Conservation (phyloP, 768 basidiomycete species). For the Amanita inopinata region DNA sequence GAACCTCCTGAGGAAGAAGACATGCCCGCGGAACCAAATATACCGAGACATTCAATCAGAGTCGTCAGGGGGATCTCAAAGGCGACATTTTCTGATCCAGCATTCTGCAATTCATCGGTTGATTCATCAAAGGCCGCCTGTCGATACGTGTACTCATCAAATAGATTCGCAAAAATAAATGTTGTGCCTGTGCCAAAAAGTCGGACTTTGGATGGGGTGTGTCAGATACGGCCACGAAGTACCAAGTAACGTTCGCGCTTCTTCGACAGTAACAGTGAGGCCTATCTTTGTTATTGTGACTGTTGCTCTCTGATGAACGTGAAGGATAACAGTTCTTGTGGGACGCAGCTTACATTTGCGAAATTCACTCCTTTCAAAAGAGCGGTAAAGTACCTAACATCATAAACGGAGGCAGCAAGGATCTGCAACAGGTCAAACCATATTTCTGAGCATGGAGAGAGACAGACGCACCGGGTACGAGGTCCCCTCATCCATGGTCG, state of each 20-base stretch:
- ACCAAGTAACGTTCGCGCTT: constrained; percentile 77
- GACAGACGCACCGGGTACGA: no score
- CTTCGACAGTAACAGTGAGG: constrained; percentile 75
- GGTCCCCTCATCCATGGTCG: no score
- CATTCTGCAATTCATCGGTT: constrained; percentile 17
- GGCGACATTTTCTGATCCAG: constrained; percentile 27
- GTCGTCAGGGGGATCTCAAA: constrained; percentile 83
- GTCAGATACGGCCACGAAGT: constrained; percentile 14
- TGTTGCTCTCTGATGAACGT: constrained; percentile 52
- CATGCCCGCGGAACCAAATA: constrained; percentile 76
- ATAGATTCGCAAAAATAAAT: constrained; percentile 68
- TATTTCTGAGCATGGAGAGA: neutral
- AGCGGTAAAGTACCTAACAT: constrained; percentile 72
- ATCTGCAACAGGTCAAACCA: constrained; percentile 25
- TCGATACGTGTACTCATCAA: constrained; percentile 69
- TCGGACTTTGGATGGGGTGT: neutral
- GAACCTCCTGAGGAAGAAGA: constrained; percentile 17
- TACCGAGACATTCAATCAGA: constrained; percentile 84
- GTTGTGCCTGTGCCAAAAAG: constrained; percentile 82
- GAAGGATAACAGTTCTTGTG: neutral
- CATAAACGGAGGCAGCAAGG: constrained; percentile 64
- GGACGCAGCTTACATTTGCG: constrained; percentile 46
- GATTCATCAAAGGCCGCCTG: constrained; percentile 15
- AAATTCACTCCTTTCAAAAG: constrained; percentile 80
- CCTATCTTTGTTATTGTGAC: constrained; percentile 63